Evolutionary conservation across 179 eudicot genomes (phyloP).

Genomic region (Nepenthes alata): DNA sequence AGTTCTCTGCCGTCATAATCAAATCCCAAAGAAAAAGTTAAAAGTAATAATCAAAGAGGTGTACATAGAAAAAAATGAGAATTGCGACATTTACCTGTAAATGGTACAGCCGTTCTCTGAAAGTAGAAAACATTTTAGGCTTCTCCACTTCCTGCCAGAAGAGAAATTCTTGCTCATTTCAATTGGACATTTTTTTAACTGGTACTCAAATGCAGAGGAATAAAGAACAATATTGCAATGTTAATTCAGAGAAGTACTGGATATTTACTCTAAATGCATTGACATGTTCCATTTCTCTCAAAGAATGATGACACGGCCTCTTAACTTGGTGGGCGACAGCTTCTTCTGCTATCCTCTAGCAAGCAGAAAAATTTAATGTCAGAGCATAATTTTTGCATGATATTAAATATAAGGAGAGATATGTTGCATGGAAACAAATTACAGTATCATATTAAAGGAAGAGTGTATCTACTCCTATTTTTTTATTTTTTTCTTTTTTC

Average conservation of each 20-base stretch:
- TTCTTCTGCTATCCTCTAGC: constrained; percentile 46
- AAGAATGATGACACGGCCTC: constrained; percentile 66
- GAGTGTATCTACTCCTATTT: too few species aligned
- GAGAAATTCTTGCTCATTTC: constrained; percentile 2
- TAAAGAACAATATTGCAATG: too few species aligned
- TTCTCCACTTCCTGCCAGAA: constrained; percentile 53
- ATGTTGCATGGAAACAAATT: not conserved
- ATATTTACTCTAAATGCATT: constrained; percentile 53
- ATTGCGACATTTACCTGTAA: constrained; percentile 43
- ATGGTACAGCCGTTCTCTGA: constrained; percentile 71
- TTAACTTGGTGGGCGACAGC: constrained; percentile 56
- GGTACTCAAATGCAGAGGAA: too few species aligned
- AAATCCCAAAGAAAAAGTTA: not conserved
- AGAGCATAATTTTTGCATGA: not conserved
- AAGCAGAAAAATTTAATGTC: constrained; percentile 16
- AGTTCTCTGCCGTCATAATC: constrained; percentile 53
- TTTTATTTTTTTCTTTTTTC: too few species aligned
- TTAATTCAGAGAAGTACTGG: constrained; percentile 1
- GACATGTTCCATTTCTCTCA: constrained; percentile 45
- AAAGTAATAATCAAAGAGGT: not conserved
- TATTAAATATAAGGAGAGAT: not conserved
- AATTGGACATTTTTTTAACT: not conserved
- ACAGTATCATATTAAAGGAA: too few species aligned
- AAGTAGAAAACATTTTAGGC: constrained; percentile 61
- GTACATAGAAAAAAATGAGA: constrained; percentile 1